These are phyloP conservation scores for Stevia rebaudiana DNA, from an alignment of 140 eudicot species.

Conservation along the genomic window DNA sequence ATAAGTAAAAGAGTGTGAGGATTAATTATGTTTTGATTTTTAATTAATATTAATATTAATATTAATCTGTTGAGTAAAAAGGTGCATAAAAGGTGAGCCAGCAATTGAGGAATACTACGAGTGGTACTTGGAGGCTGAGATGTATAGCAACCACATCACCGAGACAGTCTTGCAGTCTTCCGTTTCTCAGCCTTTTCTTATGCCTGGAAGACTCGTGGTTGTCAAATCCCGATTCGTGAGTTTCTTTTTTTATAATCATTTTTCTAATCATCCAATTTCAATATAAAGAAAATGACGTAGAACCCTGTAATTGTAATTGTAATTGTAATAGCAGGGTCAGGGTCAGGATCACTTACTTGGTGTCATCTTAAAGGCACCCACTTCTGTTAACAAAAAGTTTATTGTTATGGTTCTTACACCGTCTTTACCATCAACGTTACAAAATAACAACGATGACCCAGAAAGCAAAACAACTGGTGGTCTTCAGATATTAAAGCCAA, in stretches of 20 bases:
- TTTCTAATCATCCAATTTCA: no score
- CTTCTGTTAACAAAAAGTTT: slow-evolving; percentile 54
- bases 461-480: slow-evolving; percentile 31
- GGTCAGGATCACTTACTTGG: slow-evolving; percentile 92
- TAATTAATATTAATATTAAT: no score
- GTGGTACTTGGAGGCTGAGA: slow-evolving; percentile 77
- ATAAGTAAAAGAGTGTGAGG: neutral
- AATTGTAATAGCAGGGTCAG: no score
- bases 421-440: slow-evolving; percentile 43
- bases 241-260: neutral
- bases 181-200: slow-evolving; percentile 55
- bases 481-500: slow-evolving; percentile 67
- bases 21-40: neutral
- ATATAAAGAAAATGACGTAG: neutral
- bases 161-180: slow-evolving; percentile 72
- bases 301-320: neutral
- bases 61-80: slow-evolving; percentile 12
- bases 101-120: slow-evolving; percentile 87
- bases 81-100: slow-evolving; percentile 99
- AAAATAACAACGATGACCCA: slow-evolving; percentile 18
- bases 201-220: slow-evolving; percentile 78
- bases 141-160: slow-evolving; percentile 45
- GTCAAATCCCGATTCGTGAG: slow-evolving; percentile 89
- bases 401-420: slow-evolving; percentile 83
- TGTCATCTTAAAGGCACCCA: slow-evolving; percentile 68